phyloP scores from a whole-genome alignment of 371 early-diverging fungal genomes.

The Mucor circinelloides region DNA sequence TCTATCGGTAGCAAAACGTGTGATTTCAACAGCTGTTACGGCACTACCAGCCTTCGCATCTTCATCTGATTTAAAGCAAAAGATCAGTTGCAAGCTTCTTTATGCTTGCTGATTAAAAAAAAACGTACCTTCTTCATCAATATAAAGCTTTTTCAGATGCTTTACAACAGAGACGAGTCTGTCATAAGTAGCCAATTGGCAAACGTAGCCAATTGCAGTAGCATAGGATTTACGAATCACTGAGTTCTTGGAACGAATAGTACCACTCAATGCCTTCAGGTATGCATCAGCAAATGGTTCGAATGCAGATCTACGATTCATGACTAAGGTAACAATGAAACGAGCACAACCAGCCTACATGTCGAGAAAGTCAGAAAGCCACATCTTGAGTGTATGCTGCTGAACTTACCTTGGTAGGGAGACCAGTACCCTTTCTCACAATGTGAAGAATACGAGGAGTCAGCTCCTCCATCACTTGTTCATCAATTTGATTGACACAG shows the following conservation, averaged over 20 bases:
- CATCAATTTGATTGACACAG: slow-evolving; percentile 78
- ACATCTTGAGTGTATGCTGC: neutral
- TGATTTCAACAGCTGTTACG: slow-evolving; percentile 75
- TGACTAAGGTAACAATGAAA: slow-evolving; percentile 76
- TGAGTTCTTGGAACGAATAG: slow-evolving; percentile 76
- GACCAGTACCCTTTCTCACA: slow-evolving; percentile 84
- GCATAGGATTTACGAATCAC: slow-evolving; percentile 86
- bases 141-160: slow-evolving; percentile 72
- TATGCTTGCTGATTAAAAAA: neutral
- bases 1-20: slow-evolving; percentile 72
- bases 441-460: slow-evolving; percentile 68
- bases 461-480: slow-evolving; percentile 62
- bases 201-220: slow-evolving; percentile 81
- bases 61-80: slow-evolving; percentile 54
- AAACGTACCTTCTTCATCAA: slow-evolving; percentile 63
- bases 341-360: slow-evolving; percentile 86
- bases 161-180: slow-evolving; percentile 67
- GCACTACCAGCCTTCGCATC: slow-evolving; percentile 75
- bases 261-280: slow-evolving; percentile 76
- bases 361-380: neutral
- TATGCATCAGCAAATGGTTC: slow-evolving; percentile 64
- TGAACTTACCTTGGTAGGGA: slow-evolving; percentile 81
- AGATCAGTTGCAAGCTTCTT: neutral
- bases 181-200: slow-evolving; percentile 61
- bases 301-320: slow-evolving; percentile 64